phyloP scores from a whole-genome alignment of 129 eudicot genomes.

The Pseudognaphalium luteoalbum region DNA sequence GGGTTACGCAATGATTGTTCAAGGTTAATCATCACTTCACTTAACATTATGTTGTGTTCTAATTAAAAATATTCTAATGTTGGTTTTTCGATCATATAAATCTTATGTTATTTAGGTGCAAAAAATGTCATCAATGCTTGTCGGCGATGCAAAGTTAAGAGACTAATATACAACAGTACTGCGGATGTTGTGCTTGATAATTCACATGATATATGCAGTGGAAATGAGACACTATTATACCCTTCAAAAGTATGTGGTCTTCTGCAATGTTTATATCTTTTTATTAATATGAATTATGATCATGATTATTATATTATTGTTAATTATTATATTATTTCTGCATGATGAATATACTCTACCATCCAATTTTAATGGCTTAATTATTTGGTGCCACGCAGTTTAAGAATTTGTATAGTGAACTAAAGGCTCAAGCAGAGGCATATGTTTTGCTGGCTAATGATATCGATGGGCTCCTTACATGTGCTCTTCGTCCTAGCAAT shows the following conservation, averaged over 20 bases:
- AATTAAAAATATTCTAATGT: slow-evolving; percentile 2
- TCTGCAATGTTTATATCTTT: background rate
- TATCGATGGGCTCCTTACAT: slow-evolving; percentile 79
- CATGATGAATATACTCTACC: background rate
- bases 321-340: background rate
- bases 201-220: slow-evolving; percentile 53
- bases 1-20: slow-evolving; percentile 72
- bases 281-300: background rate
- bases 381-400: slow-evolving; percentile 45
- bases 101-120: slow-evolving; percentile 47
- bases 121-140: slow-evolving; percentile 84
- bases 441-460: slow-evolving; percentile 62
- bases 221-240: slow-evolving; percentile 66
- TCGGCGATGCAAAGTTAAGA: slow-evolving; percentile 64
- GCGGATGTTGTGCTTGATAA: slow-evolving; percentile 65
- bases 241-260: slow-evolving; percentile 58
- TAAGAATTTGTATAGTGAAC: slow-evolving; percentile 58
- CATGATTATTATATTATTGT: background rate
- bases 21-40: slow-evolving; percentile 50
- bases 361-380: background rate
- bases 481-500: slow-evolving; percentile 75
- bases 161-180: slow-evolving; percentile 72
- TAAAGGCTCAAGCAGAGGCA: slow-evolving; percentile 91
- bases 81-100: background rate
- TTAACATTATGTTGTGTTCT: slow-evolving; percentile 6